Evolutionary conservation across 192 early-diverging fungal species (phyloP), one percentile per base, ranked within the genome.

Genomic region (Coemansia sp.): DNA sequence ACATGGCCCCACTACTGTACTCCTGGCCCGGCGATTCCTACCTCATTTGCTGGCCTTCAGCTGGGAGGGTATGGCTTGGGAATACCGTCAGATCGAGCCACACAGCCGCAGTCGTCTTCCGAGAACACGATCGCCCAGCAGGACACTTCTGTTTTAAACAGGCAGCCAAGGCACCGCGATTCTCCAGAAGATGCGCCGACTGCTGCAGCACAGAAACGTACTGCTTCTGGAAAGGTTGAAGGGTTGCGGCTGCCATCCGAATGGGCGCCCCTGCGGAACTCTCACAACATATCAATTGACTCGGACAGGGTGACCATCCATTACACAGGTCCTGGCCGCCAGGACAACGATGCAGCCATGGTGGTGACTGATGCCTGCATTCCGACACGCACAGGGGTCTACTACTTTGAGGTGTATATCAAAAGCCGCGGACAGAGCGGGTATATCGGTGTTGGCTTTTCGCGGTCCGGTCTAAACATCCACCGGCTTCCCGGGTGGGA

Each of bases 401-500:
- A 91, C 67, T 99, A 99, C 77, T 99, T 85, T 70, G 98, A 99
- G 72, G 86, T 95, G 10, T 59, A 81, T 7, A 85, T 99, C 65
- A 85, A 93, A 42, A 89, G 85, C 75, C 95, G 96, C 76, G 98
- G 96, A 39, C 75, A 88, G 40, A 87, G 93, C 71, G 98, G 96
- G 53, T 95, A 90, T 63, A 96, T 98, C 73, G 95, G 94, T 8
- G 84, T 98, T 48, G 98, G 98, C n/a, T 85, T 98, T 40, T 87
- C 88, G 51, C 84, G 71, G n/a, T 46, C 76, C 12, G 70, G 58
- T 8, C 86, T 91, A 7, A 51, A 69, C 12, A 50, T 89, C 53
- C 77, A 86, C 38, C 84, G 94, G 63, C 82, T 98, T 50, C 96
- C 98, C 37, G 97, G 97, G 1, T 96, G 93, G 91, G 94, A 98